Evolutionary conservation across 106 monocot species (phyloP).

Genomic region (Acanthochlamys bracteata): DNA sequence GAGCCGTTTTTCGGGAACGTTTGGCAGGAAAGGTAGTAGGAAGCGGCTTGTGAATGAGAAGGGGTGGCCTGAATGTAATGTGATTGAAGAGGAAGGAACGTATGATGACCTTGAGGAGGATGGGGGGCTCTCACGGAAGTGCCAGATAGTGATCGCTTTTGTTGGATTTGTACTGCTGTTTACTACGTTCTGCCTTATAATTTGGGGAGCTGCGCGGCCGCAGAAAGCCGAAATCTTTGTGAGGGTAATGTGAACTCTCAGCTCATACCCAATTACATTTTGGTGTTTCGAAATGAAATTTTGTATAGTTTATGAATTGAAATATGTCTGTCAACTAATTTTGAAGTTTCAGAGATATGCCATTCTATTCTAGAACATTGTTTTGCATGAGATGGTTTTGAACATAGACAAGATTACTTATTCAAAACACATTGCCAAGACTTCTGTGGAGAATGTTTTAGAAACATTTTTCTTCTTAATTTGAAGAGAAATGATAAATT

Average conservation of each 20-base stretch:
- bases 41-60: conserved; percentile 45
- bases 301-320: neutral
- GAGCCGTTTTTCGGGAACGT: conserved; percentile 79
- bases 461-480: too few relatives aligned
- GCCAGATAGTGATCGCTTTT: conserved; percentile 32
- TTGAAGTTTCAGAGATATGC: too few relatives aligned
- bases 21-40: conserved; percentile 49
- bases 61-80: conserved; percentile 82
- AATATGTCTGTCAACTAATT: too few relatives aligned
- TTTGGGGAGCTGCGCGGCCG: conserved; percentile 53
- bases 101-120: conserved; percentile 60
- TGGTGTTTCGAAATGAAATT: neutral
- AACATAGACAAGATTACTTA: too few relatives aligned
- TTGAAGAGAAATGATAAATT: too few relatives aligned
- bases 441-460: too few relatives aligned
- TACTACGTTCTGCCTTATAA: conserved; percentile 44
- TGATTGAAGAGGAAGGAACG: conserved; percentile 63
- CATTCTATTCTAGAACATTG: too few relatives aligned
- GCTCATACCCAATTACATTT: neutral
- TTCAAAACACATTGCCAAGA: too few relatives aligned
- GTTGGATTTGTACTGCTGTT: conserved; percentile 46
- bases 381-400: too few relatives aligned
- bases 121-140: conserved; percentile 27
- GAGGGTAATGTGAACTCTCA: conserved; percentile 25
- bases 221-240: conserved; percentile 49